These are phyloP conservation scores for Hura crepitans DNA, from an alignment of 441 rosid species.

Conservation along the genomic window DNA sequence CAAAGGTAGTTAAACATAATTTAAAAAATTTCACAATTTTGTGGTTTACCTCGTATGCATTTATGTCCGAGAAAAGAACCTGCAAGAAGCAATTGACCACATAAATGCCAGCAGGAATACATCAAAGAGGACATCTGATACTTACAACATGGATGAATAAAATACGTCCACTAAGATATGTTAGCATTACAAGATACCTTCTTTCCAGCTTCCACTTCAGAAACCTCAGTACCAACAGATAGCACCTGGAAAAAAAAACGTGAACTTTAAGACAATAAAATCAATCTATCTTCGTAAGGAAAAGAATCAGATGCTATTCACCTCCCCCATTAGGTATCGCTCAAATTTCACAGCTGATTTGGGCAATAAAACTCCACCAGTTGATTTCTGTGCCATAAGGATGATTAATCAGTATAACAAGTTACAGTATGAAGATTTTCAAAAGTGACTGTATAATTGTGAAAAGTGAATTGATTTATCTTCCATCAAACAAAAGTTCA, in stretches of 20 bases:
- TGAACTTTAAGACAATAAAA: neutral
- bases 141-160: neutral
- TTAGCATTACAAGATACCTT: slow-evolving; percentile 39
- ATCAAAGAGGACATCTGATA: neutral
- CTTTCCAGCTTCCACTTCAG: slow-evolving; percentile 57
- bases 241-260: slow-evolving; percentile 38
- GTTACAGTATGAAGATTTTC: neutral
- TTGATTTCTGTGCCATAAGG: slow-evolving; percentile 52
- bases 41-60: slow-evolving; percentile 60
- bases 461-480: neutral
- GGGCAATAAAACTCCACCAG: slow-evolving; percentile 85
- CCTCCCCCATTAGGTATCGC: slow-evolving; percentile 83
- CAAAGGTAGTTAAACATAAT: neutral
- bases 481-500: neutral
- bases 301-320: slow-evolving; percentile 23
- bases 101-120: neutral
- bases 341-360: slow-evolving; percentile 89
- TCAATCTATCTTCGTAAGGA: neutral
- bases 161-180: neutral
- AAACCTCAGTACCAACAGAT: slow-evolving; percentile 63
- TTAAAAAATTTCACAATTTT: neutral
- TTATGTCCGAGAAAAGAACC: slow-evolving; percentile 85
- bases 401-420: slow-evolving; percentile 5
- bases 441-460: no score
- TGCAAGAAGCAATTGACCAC: slow-evolving; percentile 23